Evolutionary conservation across 2,329 filamentous ascomycete species (phyloP), one percentile per base, ranked within the genome.

Genomic region (Colletotrichum endophyticum): DNA sequence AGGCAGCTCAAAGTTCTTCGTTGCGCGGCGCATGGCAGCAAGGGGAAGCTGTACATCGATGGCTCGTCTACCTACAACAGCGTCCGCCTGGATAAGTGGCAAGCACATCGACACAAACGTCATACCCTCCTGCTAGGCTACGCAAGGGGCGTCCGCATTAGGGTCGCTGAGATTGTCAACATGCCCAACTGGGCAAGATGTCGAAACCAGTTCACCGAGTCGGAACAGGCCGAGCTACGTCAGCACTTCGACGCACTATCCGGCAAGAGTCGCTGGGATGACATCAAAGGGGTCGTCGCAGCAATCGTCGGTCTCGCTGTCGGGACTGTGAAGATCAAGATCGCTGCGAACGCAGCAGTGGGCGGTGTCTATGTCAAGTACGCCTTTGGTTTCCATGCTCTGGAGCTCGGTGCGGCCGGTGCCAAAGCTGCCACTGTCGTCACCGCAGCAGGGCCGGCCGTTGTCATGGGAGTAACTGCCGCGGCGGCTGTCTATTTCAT

Each of bases 291-390:
- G 5, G 27, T 59, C 1, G 70, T 72, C 5, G 13, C 70, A 6
- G 39, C 70, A 2, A 72, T 72, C 22, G 32, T 72, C 15, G 70
- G 70, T 16, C 32, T 72, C 15, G 59, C 53, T 15, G 44, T 56
- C 6, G 70, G 70, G 2, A 36, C 59, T 4, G n/a, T 56, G 36
- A 72, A 67, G 15, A 3, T 67, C 27, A 56, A 39, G 11, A 28
- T 66, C 19, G 25, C 36, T n/a, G 13, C 56, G 27, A 64, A 34
- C 4, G 70, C 62, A 19, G 25, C 34, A 25, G 70, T 44, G 16
- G 44, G 70, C 39, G 70, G 70, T 25, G 28, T 72, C 19, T 72
- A 72, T 22, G 70, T 66, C 28, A 72, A 72, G 32, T 72, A 72
- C 27, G 53, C 70, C 9, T 72, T 72, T 30, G 62, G 62, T 28